Evolutionary conservation across 2,329 filamentous ascomycete species (phyloP), one percentile per base, ranked within the genome.

Genomic region (Clonostachys rhizophaga): DNA sequence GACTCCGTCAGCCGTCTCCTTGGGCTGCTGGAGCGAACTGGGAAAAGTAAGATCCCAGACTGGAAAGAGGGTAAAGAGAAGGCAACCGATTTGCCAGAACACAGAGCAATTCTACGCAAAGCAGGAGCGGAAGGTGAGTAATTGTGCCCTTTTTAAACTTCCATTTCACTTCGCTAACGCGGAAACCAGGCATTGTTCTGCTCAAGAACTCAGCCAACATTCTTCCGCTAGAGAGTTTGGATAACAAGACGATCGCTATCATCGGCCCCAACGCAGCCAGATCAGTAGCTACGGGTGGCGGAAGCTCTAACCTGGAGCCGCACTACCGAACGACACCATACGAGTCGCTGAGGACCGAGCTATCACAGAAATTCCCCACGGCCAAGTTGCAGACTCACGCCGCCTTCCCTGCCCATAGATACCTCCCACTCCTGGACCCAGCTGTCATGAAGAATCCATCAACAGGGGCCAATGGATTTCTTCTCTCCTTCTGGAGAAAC

Each of bases 261-360:
- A 86, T 90, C 55, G 86, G 87, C 0, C 86, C 86, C 2, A 89
- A 89, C 81, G 86, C 83, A 2, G 78, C 85, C 53, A 82, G 79
- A 1, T 85, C 75, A 53, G 82, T 87, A 72, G 87, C 36, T n/a
- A 88, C 56, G 79, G 82, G 54, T 65, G 76, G 68, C 8, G 6
- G 3, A 7, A 17, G 34, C 12, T 14, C 39, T 18, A 44, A 35
- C 34, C 36, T 9, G 34, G 18, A 12, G 14, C 24, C n/a, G 6
- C 34, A 18, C 12, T 75, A 76, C 35, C 86, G 86, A 34, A 76
- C 87, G 6, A 88, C 82, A 2, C 86, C 86, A 4, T 71, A 86
- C 5, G 83, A 87, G 49, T 85, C 86, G 18, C 86, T 89, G 55
- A 76, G 74, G 36, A 5, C 14, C 11, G 36, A 39, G 36, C 14